phyloP scores from a whole-genome alignment of 108 stramenopile genomes.

The Conticribra weissflogii region DNA sequence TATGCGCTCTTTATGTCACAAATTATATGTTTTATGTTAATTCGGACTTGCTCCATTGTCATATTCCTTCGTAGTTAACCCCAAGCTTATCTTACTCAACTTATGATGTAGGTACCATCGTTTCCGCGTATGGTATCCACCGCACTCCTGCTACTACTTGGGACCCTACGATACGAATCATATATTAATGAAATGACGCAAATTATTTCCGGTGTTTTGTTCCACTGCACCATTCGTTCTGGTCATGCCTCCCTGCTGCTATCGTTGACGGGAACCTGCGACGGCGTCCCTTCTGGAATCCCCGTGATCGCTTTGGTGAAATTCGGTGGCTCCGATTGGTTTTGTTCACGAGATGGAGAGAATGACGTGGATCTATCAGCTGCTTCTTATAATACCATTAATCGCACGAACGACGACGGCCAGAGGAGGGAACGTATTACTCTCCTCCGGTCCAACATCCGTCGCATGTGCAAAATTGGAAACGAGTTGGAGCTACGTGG shows the following conservation, averaged over 20 bases:
- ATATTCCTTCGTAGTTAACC: no score
- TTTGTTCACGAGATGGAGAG: not conserved
- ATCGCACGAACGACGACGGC: not conserved
- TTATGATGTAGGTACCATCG: no score
- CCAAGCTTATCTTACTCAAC: no score
- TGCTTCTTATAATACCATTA: not conserved
- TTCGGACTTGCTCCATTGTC: no score
- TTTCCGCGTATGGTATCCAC: no score
- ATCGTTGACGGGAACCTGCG: constrained; percentile 19
- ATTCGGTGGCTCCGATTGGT: constrained; percentile 14
- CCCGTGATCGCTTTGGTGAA: no score
- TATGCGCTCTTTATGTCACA: no score
- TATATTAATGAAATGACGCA: no score
- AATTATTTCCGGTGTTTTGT: constrained; percentile 58
- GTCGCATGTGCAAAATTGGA: constrained; percentile 68
- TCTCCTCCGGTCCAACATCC: constrained; percentile 60
- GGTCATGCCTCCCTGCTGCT: constrained; percentile 52
- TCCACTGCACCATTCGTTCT: constrained; percentile 58
- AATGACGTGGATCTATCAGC: not conserved
- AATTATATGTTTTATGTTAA: no score
- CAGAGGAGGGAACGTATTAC: constrained; percentile 15
- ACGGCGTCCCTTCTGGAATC: constrained; percentile 7
- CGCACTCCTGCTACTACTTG: no score
- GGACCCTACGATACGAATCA: no score
- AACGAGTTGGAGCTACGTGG: constrained; percentile 56